Evolutionary conservation across 257 asterid genomes (phyloP), one percentile per base, ranked within the genome.

Genomic region (Gynochthodes officinalis): DNA sequence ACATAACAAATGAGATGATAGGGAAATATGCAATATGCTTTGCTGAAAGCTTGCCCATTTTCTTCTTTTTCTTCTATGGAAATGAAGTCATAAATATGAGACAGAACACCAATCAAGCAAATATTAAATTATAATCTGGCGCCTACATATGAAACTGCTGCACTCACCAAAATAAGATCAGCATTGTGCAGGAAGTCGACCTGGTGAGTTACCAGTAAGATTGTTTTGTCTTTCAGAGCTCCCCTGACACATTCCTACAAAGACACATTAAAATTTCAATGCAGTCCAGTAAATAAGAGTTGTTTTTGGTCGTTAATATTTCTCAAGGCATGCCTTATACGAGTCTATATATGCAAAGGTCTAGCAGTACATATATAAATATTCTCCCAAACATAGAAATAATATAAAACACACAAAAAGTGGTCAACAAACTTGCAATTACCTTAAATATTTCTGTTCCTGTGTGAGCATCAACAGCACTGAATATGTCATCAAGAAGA

Each of bases 381-480:
- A 28, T 49, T 68, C 70, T 5, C 7, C n/a, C 37, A 23, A 25
- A 64, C 2, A 64, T 11, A 53, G 12, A 64, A 12, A 15, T 14
- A 70, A 15, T 54, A 40, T 18, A 53, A 54, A 21, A 54, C 19
- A 42, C 23, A 21, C 50, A 27, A 42, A 25, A 52, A n/a, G 21
- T 35, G 64, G 54, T 42, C n/a, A n/a, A 52, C 28, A 27, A 37
- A 9, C n/a, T 33, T 67, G 59, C 30, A 39, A n/a, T 49, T 55
- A 90, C 97, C 90, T 86, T 91, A 64, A 89, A 91, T 72, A 91
- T 85, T 69, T 89, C 89, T 7, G 96, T 74, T 58, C 96, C 97
- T 4, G 97, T 89, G 72, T 91, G 97, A 77, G 97, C 97, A 89
- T 91, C 97, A 61, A 91, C 96, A 5, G 97, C 97, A 69, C 97